Evolutionary conservation across 208 protist genomes (phyloP).

Genomic region (Trypanosomatidae sp.): DNA sequence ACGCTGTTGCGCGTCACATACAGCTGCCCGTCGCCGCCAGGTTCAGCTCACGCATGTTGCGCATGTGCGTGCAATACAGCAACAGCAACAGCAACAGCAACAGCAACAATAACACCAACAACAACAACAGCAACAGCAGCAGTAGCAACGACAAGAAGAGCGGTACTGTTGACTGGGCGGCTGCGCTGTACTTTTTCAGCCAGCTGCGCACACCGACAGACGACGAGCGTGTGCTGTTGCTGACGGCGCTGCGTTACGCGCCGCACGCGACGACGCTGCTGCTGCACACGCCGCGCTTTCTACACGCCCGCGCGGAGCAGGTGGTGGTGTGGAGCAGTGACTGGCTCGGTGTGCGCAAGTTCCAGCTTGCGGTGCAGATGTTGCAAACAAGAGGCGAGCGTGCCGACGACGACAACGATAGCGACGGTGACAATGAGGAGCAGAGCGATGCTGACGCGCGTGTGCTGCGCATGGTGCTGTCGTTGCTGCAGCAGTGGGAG

Average conservation of each 20-base stretch:
- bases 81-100: too few species aligned
- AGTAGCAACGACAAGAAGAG: too few species aligned
- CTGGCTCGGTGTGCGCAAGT: constrained; percentile 5
- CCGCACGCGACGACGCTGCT: constrained; percentile 9
- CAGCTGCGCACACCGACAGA: constrained; percentile 23
- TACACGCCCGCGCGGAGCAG: constrained; percentile 27
- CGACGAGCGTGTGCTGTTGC: constrained; percentile 27
- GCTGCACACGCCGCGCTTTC: constrained; percentile 21
- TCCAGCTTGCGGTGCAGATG: constrained; percentile 4
- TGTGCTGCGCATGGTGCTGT: too few species aligned
- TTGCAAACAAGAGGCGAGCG: background rate
- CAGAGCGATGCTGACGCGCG: too few species aligned
- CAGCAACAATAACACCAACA: too few species aligned
- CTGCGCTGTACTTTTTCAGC: constrained; percentile 41
- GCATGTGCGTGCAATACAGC: constrained; percentile 7
- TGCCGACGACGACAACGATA: background rate
- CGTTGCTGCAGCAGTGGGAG: too few species aligned
- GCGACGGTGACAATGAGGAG: background rate
- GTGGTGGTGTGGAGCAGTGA: constrained; percentile 47
- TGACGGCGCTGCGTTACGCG: constrained; percentile 18
- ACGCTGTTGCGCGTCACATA: constrained; percentile 6
- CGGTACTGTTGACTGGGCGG: constrained; percentile 12
- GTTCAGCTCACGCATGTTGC: constrained; percentile 22
- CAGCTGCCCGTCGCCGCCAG: constrained; percentile 34
- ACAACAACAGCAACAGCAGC: too few species aligned